A percentile compares a stretch with the other conserved stretches of the same genome.
phyloP scores from a whole-genome alignment of 306 rosid species.

The Hippophae tibetana region DNA sequence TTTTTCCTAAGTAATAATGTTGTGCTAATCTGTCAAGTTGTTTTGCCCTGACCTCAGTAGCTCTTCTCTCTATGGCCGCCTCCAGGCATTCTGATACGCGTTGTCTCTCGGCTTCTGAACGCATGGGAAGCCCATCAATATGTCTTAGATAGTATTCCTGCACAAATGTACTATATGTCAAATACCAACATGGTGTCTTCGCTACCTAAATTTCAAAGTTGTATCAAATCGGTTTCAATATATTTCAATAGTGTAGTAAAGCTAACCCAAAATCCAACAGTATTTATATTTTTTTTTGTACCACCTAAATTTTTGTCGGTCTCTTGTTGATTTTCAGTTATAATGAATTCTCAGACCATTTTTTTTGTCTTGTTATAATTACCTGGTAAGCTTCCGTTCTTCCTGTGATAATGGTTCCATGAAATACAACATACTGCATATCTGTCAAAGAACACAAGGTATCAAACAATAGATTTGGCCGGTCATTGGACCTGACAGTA shows the following conservation, averaged over 20 bases:
- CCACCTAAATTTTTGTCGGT: too few species aligned
- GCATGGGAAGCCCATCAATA: constrained; percentile 10
- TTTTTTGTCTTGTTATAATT: too few species aligned
- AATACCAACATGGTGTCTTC: background rate
- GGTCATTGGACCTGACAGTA: constrained; percentile 6
- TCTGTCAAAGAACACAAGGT: constrained; percentile 5
- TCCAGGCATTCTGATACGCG: constrained; percentile 4
- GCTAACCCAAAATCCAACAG: too few species aligned
- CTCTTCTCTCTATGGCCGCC: constrained; percentile 7
- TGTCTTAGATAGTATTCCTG: constrained; percentile 10
- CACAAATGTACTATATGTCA: background rate
- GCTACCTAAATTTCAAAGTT: too few species aligned
- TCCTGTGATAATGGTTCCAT: constrained; percentile 9
- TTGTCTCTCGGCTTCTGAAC: constrained; percentile 9
- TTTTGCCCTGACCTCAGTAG: constrained; percentile 2
- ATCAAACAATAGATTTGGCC: constrained; percentile 5
- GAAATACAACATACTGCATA: constrained; percentile 4
- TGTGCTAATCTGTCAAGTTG: too few species aligned
- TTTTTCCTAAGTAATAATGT: too few species aligned
- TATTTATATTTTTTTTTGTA: too few species aligned
- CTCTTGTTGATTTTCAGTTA: too few species aligned
- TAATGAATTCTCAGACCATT: too few species aligned
- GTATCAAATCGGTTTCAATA: too few species aligned
- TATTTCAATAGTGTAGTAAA: too few species aligned
- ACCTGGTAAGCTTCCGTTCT: constrained; percentile 10